phyloP scores from a whole-genome alignment of 1,284 basidiomycete species.

The Crucibulum parvulum region DNA sequence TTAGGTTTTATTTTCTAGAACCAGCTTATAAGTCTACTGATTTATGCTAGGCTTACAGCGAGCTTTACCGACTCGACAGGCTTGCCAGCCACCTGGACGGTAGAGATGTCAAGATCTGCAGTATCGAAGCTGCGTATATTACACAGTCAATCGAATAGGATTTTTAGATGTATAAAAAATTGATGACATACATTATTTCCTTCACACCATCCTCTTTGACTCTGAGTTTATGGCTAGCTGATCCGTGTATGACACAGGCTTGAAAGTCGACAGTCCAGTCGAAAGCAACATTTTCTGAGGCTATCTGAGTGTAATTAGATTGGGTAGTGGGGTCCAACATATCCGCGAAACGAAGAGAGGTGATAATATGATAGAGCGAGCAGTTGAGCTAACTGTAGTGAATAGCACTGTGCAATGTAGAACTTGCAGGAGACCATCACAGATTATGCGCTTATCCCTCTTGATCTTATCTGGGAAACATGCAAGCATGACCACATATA shows the following conservation, averaged over 20 bases:
- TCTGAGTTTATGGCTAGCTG: constrained; percentile 71
- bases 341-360: background rate
- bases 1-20: constrained; percentile 61
- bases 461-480: too few relatives aligned
- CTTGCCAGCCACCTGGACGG: constrained; percentile 63
- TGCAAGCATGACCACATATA: too few relatives aligned
- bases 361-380: background rate
- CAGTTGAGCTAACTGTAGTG: background rate
- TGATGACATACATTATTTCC: constrained; percentile 59
- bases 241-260: constrained; percentile 72
- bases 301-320: constrained; percentile 79
- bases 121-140: constrained; percentile 73
- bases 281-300: constrained; percentile 74
- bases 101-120: constrained; percentile 70
- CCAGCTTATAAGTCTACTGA: constrained; percentile 4
- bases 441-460: too few relatives aligned
- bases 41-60: constrained; percentile 1
- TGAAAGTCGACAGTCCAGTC: constrained; percentile 89
- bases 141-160: background rate
- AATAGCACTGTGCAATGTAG: too few relatives aligned
- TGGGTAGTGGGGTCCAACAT: constrained; percentile 75
- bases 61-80: constrained; percentile 49
- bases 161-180: background rate
- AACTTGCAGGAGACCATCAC: too few relatives aligned
- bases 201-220: constrained; percentile 66